Conservation (phyloP, 2,329 filamentous ascomycete genomes). For the Stachybotrys chartarum region DNA sequence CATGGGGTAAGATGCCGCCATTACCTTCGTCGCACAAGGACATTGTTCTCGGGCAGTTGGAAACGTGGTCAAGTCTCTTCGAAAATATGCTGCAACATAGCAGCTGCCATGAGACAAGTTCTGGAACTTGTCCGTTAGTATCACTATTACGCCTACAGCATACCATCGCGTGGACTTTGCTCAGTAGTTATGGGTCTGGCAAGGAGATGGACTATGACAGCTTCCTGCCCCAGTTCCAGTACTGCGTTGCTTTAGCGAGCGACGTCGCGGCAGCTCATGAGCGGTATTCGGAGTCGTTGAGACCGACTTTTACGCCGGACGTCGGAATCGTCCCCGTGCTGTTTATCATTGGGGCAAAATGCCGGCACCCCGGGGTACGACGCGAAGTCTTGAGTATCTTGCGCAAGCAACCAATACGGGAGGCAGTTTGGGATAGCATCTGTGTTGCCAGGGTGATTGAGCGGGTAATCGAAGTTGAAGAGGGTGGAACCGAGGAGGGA, state of each 20-base stretch:
- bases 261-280: conserved; percentile 14
- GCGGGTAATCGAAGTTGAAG: conserved; percentile 27
- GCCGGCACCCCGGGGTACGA: conserved; percentile 23
- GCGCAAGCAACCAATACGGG: conserved; percentile 15
- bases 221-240: conserved; percentile 19
- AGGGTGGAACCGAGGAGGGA: conserved; percentile 16
- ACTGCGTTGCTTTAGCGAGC: conserved; percentile 15
- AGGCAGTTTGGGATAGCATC: conserved; percentile 26
- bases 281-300: conserved; percentile 11
- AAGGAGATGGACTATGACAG: conserved; percentile 21
- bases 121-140: conserved; percentile 10
- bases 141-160: conserved; percentile 23
- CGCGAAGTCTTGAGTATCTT: conserved; percentile 20
- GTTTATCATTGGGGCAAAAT: conserved; percentile 27
- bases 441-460: conserved; percentile 19
- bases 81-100: conserved; percentile 14
- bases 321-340: conserved; percentile 23
- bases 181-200: conserved; percentile 14
- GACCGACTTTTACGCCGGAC: conserved; percentile 24
- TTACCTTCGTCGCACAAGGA: not conserved
- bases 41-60: conserved; percentile 12
- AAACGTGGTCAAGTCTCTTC: conserved; percentile 18
- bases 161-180: conserved; percentile 16
- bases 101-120: conserved; percentile 4
- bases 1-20: not conserved